Percentiles rank a stretch among this genome's conserved stretches.
phyloP scores from a whole-genome alignment of 768 basidiomycete species.

The Filobasidium wieringae region DNA sequence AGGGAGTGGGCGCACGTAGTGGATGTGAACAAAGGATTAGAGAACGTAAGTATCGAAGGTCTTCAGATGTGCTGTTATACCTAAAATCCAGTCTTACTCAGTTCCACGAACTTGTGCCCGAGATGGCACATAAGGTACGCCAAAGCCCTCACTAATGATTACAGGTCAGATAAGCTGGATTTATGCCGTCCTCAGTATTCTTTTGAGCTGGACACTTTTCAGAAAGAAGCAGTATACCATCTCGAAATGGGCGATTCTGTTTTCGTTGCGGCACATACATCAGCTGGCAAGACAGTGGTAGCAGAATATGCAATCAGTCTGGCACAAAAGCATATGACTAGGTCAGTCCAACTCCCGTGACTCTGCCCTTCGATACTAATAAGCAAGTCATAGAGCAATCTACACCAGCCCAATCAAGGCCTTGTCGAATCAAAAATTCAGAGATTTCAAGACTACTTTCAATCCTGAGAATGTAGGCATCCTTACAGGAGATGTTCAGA shows the following conservation, averaged over 20 bases:
- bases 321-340: slow-evolving; percentile 97
- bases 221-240: slow-evolving; percentile 96
- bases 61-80: no score
- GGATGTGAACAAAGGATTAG: slow-evolving; percentile 77
- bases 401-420: slow-evolving; percentile 99
- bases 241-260: slow-evolving; percentile 95
- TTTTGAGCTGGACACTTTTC: slow-evolving; percentile 97
- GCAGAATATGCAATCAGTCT: slow-evolving; percentile 97
- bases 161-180: neutral
- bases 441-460: slow-evolving; percentile 96
- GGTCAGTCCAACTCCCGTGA: slow-evolving; percentile 44
- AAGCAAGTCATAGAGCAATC: slow-evolving; percentile 56
- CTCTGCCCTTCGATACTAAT: neutral
- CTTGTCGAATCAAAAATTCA: slow-evolving; percentile 94
- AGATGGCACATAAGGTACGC: slow-evolving; percentile 82
- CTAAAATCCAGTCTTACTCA: slow-evolving; percentile 1
- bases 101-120: slow-evolving; percentile 72
- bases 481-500: slow-evolving; percentile 95
- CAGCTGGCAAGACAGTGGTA: slow-evolving; percentile 98
- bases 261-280: slow-evolving; percentile 98
- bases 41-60: slow-evolving; percentile 44
- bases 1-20: slow-evolving; percentile 98
- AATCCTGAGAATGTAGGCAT: slow-evolving; percentile 68
- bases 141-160: neutral
- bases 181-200: no score